A percentile compares a stretch with the other conserved stretches of the same genome.
Evolutionary conservation across 2,329 filamentous ascomycete genomes (phyloP).

Genomic region (Beauveria asiatica): DNA sequence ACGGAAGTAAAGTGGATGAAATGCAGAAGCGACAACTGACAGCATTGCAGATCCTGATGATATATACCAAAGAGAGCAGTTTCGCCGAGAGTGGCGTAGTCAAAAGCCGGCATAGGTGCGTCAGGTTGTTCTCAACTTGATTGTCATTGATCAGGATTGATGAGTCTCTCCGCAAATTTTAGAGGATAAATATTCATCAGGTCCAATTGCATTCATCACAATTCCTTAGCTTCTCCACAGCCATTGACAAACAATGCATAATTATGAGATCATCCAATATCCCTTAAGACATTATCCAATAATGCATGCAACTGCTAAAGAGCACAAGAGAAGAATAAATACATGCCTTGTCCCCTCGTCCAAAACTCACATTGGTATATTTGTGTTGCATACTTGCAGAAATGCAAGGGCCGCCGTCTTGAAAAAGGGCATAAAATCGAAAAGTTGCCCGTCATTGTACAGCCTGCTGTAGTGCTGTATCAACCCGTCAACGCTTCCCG

Average conservation of each 20-base stretch:
- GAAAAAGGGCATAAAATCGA: slow-evolving; percentile 4
- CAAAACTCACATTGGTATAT: neutral
- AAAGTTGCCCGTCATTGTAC: neutral
- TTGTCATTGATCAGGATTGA: neutral
- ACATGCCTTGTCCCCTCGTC: too few species aligned
- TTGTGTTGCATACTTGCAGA: neutral
- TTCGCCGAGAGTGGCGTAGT: neutral
- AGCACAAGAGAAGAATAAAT: neutral
- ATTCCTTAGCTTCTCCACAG: neutral
- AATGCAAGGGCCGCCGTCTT: neutral
- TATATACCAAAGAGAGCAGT: neutral
- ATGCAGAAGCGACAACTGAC: neutral
- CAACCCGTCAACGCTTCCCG: neutral
- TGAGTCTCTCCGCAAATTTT: too few species aligned
- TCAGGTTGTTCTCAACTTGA: neutral
- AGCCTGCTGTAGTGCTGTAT: neutral
- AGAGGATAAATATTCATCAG: neutral
- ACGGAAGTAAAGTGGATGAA: too few species aligned
- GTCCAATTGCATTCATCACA: neutral
- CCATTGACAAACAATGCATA: neutral
- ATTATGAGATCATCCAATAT: neutral
- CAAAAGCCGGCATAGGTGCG: neutral
- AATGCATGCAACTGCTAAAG: neutral
- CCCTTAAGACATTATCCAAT: neutral
- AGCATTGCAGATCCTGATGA: neutral